phyloP scores from a whole-genome alignment of 2,329 filamentous ascomycete species.

The Drechslerella stenobrocha region DNA sequence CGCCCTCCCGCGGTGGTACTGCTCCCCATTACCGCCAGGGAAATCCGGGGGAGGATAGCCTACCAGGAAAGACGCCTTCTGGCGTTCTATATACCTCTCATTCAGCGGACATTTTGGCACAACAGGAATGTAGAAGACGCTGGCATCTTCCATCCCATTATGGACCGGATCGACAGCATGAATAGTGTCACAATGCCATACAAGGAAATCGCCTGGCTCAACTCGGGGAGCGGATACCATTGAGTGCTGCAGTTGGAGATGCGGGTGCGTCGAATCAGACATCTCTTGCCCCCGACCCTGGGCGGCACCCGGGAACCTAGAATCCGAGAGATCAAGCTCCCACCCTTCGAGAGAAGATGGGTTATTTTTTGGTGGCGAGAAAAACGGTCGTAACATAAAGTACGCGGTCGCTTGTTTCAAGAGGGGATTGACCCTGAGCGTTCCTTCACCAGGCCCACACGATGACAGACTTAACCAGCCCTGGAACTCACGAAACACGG shows the following conservation, averaged over 20 bases:
- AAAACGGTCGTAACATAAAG: conserved; percentile 80
- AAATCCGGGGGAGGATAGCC: conserved; percentile 73
- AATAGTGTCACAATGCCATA: conserved; percentile 80
- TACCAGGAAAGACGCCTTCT: conserved; percentile 70
- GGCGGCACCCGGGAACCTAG: conserved; percentile 70
- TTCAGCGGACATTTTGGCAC: conserved; percentile 78
- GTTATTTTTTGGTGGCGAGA: conserved; percentile 61
- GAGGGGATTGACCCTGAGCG: conserved; percentile 78
- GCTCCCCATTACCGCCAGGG: conserved; percentile 71
- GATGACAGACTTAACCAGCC: conserved; percentile 81
- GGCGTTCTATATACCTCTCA: conserved; percentile 69
- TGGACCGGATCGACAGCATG: conserved; percentile 84
- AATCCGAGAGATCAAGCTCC: conserved; percentile 57
- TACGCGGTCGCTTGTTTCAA: conserved; percentile 76
- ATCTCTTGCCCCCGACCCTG: conserved; percentile 72
- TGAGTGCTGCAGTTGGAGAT: conserved; percentile 67
- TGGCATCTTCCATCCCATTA: conserved; percentile 71
- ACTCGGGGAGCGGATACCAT: conserved; percentile 74
- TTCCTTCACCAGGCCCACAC: conserved; percentile 74
- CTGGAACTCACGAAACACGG: conserved; percentile 85
- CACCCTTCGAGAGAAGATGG: conserved; percentile 57
- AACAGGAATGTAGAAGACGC: conserved; percentile 85
- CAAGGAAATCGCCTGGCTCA: conserved; percentile 72
- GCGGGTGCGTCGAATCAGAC: conserved; percentile 67
- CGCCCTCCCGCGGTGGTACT: conserved; percentile 57